phyloP scores from a whole-genome alignment of 164 flowering plant genomes.

The Chimonanthus praecox region DNA sequence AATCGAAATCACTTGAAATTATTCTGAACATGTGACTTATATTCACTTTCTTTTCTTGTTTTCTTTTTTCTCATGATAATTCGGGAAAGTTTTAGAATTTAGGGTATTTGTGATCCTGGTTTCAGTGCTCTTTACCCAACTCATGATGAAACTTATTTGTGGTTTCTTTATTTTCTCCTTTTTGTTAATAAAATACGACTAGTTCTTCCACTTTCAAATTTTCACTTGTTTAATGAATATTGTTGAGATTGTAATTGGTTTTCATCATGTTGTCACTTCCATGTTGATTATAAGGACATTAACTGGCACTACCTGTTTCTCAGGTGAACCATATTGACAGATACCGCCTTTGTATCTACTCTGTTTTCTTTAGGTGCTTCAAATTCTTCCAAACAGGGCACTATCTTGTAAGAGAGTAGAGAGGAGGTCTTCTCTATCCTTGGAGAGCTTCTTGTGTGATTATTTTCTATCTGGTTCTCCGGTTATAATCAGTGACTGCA shows the following conservation, averaged over 20 bases:
- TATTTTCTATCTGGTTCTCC: conserved; percentile 67
- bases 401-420: conserved; percentile 51
- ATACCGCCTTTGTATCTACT: neutral
- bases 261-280: neutral
- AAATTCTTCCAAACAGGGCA: conserved; percentile 56
- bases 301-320: neutral
- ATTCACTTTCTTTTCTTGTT: too few species aligned
- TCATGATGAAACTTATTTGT: too few species aligned
- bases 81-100: too few species aligned
- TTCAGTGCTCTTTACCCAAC: too few species aligned
- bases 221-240: too few species aligned
- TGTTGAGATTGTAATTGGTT: neutral
- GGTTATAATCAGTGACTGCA: conserved; percentile 70
- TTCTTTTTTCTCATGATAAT: too few species aligned
- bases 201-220: too few species aligned
- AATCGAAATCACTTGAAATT: too few species aligned
- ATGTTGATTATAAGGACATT: neutral
- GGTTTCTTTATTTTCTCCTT: too few species aligned
- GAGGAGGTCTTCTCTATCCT: conserved; percentile 58
- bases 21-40: too few species aligned
- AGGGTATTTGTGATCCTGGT: too few species aligned
- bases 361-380: conserved; percentile 37
- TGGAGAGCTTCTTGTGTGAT: conserved; percentile 78
- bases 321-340: neutral
- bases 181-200: too few species aligned